These are phyloP conservation scores for Eucalyptus microcorys DNA, from an alignment of 345 rosid genomes.

Conservation along the genomic window DNA sequence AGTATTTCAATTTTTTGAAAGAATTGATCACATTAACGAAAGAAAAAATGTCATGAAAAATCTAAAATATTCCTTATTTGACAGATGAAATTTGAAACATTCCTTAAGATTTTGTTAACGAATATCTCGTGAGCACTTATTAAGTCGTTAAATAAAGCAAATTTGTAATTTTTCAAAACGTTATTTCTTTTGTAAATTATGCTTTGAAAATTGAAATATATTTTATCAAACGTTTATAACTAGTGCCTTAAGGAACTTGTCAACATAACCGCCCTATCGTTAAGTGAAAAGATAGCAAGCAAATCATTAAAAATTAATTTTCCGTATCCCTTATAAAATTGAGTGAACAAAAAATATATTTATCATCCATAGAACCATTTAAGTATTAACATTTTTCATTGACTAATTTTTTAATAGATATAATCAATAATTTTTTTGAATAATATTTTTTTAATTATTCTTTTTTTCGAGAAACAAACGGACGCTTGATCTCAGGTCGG, in stretches of 20 bases:
- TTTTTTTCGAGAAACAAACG: too few relatives aligned
- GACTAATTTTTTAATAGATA: too few relatives aligned
- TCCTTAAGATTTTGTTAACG: too few relatives aligned
- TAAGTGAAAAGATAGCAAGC: neutral
- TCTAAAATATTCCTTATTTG: neutral
- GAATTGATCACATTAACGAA: neutral
- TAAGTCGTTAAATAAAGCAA: neutral
- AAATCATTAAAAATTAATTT: neutral
- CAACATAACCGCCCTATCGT: accelerated
- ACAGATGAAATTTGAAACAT: too few relatives aligned
- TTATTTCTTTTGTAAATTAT: neutral
- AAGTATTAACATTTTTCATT: too few relatives aligned
- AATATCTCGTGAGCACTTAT: neutral
- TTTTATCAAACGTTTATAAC: accelerated
- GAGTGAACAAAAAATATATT: accelerated
- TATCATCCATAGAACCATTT: too few relatives aligned
- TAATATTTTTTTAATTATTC: too few relatives aligned
- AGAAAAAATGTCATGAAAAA: neutral
- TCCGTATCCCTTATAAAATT: accelerated
- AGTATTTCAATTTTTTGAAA: neutral
- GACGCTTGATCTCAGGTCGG: neutral
- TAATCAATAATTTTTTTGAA: too few relatives aligned
- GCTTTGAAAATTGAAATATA: neutral
- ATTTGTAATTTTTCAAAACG: neutral
- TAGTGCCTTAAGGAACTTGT: neutral